Conservation (phyloP, 225 moss, liverwort and hornwort genomes). For the Marchantia paleacea region DNA sequence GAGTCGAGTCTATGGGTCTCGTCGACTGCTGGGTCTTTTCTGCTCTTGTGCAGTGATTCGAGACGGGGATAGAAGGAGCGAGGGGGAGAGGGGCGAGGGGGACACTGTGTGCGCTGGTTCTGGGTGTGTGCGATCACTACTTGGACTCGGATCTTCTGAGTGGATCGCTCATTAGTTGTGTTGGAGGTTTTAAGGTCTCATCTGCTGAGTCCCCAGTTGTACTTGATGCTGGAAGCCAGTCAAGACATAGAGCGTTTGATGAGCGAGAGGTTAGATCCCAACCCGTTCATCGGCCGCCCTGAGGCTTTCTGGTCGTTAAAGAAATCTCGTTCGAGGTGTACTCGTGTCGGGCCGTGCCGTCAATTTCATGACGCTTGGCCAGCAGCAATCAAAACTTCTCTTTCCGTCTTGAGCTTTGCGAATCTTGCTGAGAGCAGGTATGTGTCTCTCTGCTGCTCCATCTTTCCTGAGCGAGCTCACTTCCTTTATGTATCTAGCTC, state of each 20-base stretch:
- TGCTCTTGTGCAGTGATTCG: neutral
- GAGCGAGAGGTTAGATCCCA: slow-evolving; percentile 21
- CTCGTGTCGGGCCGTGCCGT: slow-evolving; percentile 15
- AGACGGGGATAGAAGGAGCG: no score
- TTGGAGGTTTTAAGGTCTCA: neutral
- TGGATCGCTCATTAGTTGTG: neutral
- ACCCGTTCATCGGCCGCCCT: slow-evolving; percentile 20
- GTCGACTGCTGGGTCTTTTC: neutral
- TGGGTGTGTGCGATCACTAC: neutral
- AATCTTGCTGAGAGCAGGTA: slow-evolving; percentile 24
- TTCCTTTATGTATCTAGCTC: neutral
- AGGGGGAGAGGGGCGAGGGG: neutral
- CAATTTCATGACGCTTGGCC: neutral
- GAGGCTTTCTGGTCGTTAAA: slow-evolving; percentile 20
- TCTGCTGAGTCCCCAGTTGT: slow-evolving; percentile 24
- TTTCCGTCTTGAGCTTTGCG: slow-evolving; percentile 15
- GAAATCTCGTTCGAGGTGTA: slow-evolving; percentile 15
- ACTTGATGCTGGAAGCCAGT: slow-evolving; percentile 27
- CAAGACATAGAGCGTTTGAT: slow-evolving; percentile 25
- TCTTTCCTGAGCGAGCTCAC: neutral
- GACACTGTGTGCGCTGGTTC: neutral
- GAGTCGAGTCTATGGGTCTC: neutral
- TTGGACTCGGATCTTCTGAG: neutral
- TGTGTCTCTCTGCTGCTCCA: no score
- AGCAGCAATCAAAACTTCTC: slow-evolving; percentile 18